Evolutionary conservation across 2,329 filamentous ascomycete species (phyloP).

Genomic region (Aureobasidium vineae): DNA sequence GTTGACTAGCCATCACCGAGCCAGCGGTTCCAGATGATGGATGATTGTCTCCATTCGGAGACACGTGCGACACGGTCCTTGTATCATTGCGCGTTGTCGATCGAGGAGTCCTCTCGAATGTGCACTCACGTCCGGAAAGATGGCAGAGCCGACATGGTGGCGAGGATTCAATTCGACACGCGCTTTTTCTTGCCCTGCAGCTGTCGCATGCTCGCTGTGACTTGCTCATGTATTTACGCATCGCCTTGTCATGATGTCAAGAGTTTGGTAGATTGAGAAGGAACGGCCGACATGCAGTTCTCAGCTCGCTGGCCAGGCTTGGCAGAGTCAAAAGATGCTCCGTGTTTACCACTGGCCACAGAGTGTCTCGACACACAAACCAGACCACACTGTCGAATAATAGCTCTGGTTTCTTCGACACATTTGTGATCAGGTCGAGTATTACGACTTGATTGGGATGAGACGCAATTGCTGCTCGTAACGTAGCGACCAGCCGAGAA

Average conservation of each 20-base stretch:
- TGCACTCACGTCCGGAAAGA: not conserved
- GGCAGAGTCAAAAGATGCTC: not conserved
- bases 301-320: not conserved
- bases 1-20: no score
- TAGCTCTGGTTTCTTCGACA: no score
- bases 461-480: no score
- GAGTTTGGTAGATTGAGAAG: not conserved
- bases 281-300: not conserved
- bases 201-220: conserved; percentile 3
- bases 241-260: not conserved
- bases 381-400: no score
- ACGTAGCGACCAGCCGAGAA: no score
- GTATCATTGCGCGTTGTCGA: not conserved
- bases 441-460: no score
- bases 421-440: no score
- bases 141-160: conserved; percentile 1
- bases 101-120: not conserved
- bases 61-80: not conserved
- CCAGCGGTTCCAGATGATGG: no score
- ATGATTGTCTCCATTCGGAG: no score
- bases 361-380: no score
- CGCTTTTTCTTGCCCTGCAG: not conserved
- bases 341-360: no score
- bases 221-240: conserved; percentile 4
- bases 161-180: not conserved